These are phyloP conservation scores for Backusella psychrophila DNA, from an alignment of 192 early-diverging fungal genomes.

Conservation along the genomic window DNA sequence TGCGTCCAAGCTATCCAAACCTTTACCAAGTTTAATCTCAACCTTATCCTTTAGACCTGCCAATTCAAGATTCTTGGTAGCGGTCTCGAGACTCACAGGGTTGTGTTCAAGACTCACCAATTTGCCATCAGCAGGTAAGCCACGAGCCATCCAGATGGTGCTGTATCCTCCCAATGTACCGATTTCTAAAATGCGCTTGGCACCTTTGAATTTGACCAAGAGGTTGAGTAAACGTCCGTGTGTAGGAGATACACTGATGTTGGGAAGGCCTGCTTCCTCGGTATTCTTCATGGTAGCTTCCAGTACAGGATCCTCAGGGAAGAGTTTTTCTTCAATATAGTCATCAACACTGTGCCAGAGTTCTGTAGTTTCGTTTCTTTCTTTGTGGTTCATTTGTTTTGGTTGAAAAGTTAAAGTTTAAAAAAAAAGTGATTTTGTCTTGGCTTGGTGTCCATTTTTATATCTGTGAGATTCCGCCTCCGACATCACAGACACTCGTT, in stretches of 20 bases:
- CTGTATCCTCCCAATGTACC: slow-evolving; percentile 7
- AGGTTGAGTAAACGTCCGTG: neutral
- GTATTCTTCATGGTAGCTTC: neutral
- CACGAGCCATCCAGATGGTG: neutral
- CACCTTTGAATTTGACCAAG: neutral
- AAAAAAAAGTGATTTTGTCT: neutral
- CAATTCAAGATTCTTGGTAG: neutral
- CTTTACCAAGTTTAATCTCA: neutral
- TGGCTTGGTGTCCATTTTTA: neutral
- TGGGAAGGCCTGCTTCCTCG: neutral
- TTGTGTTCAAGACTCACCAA: neutral
- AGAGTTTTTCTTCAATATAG: neutral
- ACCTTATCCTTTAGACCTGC: neutral
- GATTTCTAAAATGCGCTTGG: neutral
- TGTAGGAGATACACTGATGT: neutral
- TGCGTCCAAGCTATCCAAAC: neutral
- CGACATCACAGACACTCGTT: too few species aligned
- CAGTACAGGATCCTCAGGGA: neutral
- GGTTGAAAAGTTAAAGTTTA: neutral
- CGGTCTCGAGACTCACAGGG: neutral
- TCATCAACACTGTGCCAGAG: neutral
- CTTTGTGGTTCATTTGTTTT: neutral
- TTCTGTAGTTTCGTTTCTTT: neutral
- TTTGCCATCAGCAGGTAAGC: neutral
- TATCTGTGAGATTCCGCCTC: neutral